Evolutionary conservation across 1,284 basidiomycete species (phyloP).

Genomic region (Phaffia rhodozyma): DNA sequence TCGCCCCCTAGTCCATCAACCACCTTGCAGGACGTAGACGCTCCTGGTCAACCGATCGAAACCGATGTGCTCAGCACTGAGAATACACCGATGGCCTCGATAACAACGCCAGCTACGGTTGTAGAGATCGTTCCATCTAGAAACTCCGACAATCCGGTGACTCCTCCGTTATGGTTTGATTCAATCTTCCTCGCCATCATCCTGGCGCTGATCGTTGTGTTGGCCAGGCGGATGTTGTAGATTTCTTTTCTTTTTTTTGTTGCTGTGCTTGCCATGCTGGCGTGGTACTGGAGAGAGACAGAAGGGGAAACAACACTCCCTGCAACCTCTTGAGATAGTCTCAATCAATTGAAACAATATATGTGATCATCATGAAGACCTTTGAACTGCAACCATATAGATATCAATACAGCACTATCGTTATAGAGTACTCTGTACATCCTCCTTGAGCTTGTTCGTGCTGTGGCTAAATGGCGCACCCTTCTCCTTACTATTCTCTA

Average conservation of each 20-base stretch:
- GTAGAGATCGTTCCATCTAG: background rate
- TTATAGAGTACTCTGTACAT: too few relatives aligned
- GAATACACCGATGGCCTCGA: background rate
- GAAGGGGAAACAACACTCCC: too few relatives aligned
- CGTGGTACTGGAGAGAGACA: too few relatives aligned
- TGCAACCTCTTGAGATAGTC: too few relatives aligned
- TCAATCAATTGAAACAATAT: too few relatives aligned
- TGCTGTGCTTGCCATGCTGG: background rate
- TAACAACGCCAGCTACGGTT: background rate
- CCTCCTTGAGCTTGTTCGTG: too few relatives aligned
- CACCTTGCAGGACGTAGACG: background rate
- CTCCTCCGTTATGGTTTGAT: conserved; percentile 14
- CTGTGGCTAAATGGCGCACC: too few relatives aligned
- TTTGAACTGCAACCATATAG: too few relatives aligned
- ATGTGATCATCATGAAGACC: too few relatives aligned
- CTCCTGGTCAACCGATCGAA: background rate
- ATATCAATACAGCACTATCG: too few relatives aligned
- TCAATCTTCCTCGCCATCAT: background rate
- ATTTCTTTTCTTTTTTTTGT: background rate
- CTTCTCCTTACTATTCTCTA: too few relatives aligned
- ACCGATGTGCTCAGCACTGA: background rate
- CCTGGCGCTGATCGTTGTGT: background rate
- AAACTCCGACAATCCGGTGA: background rate
- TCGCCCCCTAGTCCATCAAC: background rate
- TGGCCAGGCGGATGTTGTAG: conserved; percentile 7